Evolutionary conservation across 257 asterid species (phyloP).

Genomic region (Rhazya stricta): DNA sequence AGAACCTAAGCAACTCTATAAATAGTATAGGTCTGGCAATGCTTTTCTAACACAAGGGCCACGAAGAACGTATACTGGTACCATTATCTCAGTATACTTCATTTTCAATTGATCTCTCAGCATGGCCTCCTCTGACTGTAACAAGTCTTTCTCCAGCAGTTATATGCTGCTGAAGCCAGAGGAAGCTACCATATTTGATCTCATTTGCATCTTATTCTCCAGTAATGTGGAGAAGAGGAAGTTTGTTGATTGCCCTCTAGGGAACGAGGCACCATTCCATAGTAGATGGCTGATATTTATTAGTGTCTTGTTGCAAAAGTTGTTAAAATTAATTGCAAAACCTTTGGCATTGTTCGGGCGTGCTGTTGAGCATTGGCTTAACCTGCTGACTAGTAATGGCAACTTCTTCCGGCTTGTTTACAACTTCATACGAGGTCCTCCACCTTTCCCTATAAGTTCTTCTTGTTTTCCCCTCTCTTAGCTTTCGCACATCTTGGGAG

Average conservation of each 20-base stretch:
- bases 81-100: neutral
- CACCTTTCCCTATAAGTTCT: too few species aligned
- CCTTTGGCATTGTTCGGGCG: neutral
- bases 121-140: neutral
- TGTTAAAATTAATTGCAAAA: neutral
- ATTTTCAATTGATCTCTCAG: too few species aligned
- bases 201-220: conserved; percentile 12
- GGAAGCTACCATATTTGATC: conserved; percentile 12
- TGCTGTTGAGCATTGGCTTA: conserved; percentile 8
- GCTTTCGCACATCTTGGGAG: too few species aligned
- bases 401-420: conserved; percentile 1
- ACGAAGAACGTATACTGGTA: too few species aligned
- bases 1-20: neutral
- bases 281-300: conserved; percentile 2
- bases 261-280: neutral
- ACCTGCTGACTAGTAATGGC: neutral
- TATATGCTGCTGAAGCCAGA: conserved; percentile 18
- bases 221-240: conserved; percentile 2
- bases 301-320: neutral
- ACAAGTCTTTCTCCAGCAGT: conserved; percentile 6
- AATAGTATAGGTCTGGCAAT: neutral
- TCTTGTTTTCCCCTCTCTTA: neutral
- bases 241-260: neutral
- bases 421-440: neutral
- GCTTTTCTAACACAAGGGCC: neutral